Percentiles rank a stretch among this genome's conserved stretches.
Evolutionary conservation across 352 stramenopile genomes (phyloP).

Genomic region (Phytopythium vexans): DNA sequence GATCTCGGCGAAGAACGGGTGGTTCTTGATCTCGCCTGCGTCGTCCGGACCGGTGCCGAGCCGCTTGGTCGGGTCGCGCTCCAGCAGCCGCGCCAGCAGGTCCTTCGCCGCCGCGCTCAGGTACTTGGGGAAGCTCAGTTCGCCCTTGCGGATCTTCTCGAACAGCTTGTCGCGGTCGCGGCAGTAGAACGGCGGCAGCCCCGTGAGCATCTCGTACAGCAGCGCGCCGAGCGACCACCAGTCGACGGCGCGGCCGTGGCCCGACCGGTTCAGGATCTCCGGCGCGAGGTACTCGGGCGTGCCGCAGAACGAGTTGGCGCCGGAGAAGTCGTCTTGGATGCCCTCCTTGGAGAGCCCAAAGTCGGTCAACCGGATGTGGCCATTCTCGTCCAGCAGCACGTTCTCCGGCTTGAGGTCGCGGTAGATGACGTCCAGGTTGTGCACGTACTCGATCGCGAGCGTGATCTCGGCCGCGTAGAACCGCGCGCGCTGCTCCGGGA

Average conservation of each 20-base stretch:
- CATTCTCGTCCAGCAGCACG: slow-evolving; percentile 94
- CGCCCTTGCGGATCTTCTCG: slow-evolving; percentile 95
- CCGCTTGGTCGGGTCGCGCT: slow-evolving; percentile 91
- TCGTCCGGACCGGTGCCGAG: slow-evolving; percentile 90
- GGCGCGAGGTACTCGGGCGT: slow-evolving; percentile 99
- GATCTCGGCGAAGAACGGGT: slow-evolving; percentile 80
- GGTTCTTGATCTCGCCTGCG: slow-evolving; percentile 77
- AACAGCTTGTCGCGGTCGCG: slow-evolving; percentile 96
- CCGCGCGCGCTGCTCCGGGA: slow-evolving; percentile 89
- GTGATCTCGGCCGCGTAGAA: slow-evolving; percentile 98
- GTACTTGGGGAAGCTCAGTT: slow-evolving; percentile 95
- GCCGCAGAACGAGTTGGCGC: slow-evolving; percentile 97
- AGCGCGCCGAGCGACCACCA: slow-evolving; percentile 96
- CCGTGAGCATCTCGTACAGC: slow-evolving; percentile 82
- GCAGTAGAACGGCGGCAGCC: slow-evolving; percentile 92
- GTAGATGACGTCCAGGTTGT: slow-evolving; percentile 95
- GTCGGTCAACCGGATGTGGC: slow-evolving; percentile 97
- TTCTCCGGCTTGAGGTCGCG: slow-evolving; percentile 98
- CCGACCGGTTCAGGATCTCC: slow-evolving; percentile 96
- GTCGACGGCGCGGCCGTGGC: slow-evolving; percentile 96
- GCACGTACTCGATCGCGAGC: slow-evolving; percentile 94
- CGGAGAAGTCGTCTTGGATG: slow-evolving; percentile 89
- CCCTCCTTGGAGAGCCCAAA: slow-evolving; percentile 94
- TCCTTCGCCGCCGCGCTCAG: slow-evolving; percentile 81
- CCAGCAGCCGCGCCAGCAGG: slow-evolving; percentile 90